Evolutionary conservation across 2,329 filamentous ascomycete species (phyloP).

Genomic region (Monosporascus sp.): DNA sequence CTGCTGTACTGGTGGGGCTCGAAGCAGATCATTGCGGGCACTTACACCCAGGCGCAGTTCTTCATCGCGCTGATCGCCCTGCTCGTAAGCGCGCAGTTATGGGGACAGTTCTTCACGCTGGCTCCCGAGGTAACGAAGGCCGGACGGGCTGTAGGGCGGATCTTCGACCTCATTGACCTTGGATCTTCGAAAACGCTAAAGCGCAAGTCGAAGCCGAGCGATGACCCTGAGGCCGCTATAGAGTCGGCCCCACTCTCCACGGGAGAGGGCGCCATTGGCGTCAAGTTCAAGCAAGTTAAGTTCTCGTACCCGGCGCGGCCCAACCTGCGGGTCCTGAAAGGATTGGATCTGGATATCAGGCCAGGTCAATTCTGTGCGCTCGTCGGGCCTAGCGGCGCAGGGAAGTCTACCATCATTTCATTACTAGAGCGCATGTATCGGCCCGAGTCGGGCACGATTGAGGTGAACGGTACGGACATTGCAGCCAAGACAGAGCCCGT

Average conservation of each 20-base stretch:
- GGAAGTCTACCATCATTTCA: slow-evolving; percentile 42
- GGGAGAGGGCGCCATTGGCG: slow-evolving; percentile 26
- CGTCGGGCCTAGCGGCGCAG: slow-evolving; percentile 41
- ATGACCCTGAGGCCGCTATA: slow-evolving; percentile 22
- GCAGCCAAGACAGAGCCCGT: slow-evolving; percentile 33
- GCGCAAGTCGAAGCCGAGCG: slow-evolving; percentile 4
- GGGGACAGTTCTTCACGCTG: slow-evolving; percentile 69
- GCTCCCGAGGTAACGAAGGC: slow-evolving; percentile 71
- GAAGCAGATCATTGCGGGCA: slow-evolving; percentile 60
- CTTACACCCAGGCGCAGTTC: slow-evolving; percentile 62
- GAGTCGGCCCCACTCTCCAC: slow-evolving; percentile 15
- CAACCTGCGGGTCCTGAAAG: slow-evolving; percentile 42
- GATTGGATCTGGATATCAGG: slow-evolving; percentile 31
- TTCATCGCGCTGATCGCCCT: slow-evolving; percentile 69
- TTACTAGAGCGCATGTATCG: slow-evolving; percentile 50
- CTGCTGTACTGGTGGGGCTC: slow-evolving; percentile 79
- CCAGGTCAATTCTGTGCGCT: slow-evolving; percentile 36
- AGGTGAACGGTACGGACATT: slow-evolving; percentile 47
- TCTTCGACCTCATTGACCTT: slow-evolving; percentile 46
- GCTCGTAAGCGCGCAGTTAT: slow-evolving; percentile 66
- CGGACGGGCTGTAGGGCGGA: slow-evolving; percentile 52
- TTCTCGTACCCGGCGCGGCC: slow-evolving; percentile 59
- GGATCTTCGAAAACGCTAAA: slow-evolving; percentile 25
- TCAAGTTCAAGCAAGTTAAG: slow-evolving; percentile 49
- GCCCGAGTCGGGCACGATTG: slow-evolving; percentile 42